Percentiles rank a stretch among this genome's conserved stretches.
These are phyloP conservation scores for Ophiostoma piceae DNA, from an alignment of 2,329 filamentous ascomycete species.

Conservation along the genomic window DNA sequence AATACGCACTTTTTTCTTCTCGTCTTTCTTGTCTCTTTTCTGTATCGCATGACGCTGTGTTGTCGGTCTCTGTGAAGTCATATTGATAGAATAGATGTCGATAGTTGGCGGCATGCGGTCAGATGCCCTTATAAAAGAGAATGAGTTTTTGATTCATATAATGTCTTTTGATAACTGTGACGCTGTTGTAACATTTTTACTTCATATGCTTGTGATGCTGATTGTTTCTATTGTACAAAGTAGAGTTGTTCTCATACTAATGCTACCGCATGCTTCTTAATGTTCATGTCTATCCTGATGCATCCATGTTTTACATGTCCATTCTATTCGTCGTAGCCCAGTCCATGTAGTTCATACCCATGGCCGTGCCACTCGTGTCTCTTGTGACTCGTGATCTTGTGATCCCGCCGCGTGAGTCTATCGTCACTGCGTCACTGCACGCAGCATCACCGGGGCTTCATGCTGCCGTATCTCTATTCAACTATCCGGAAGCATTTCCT, in stretches of 20 bases:
- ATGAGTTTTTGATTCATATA: not conserved
- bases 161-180: not conserved
- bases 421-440: not conserved
- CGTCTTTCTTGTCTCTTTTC: not conserved
- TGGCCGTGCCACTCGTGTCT: not conserved
- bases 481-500: no score
- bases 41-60: not conserved
- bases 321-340: not conserved
- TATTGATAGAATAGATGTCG: not conserved
- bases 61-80: not conserved
- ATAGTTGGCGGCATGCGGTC: not conserved
- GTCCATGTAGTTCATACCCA: conserved; percentile 9
- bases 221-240: conserved; percentile 3
- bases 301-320: not conserved
- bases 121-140: not conserved
- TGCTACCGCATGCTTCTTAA: not conserved
- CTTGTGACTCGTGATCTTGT: not conserved
- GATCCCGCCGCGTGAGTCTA: not conserved
- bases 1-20: conserved; percentile 13
- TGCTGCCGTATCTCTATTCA: no score
- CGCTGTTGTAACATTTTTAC: not conserved
- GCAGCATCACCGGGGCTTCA: not conserved
- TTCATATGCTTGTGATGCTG: no score
- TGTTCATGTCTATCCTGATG: not conserved
- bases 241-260: conserved; percentile 7